Base-by-base conservation (phyloP, 192 early-diverging fungal genomes). In the Backusella parvicylindrica region DNA sequence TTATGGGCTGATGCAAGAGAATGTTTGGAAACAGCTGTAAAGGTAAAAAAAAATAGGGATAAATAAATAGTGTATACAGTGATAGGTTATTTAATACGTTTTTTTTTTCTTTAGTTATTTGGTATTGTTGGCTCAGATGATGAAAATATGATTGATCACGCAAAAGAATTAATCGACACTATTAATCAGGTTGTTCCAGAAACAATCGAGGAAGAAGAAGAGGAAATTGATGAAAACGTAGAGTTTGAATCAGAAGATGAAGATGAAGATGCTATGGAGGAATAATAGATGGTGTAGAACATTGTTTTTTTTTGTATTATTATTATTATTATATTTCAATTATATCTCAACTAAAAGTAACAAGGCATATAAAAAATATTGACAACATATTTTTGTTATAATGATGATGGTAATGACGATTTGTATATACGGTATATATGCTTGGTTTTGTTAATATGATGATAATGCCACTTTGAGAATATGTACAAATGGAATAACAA, bases 1-100 rank as follows among this genome's bases (percentile, higher is more conserved):
- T 77, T 81, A 47, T 84, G 85, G 85, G 89, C 90, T 64, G 92
- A 94, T 78, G 95, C 96, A 30, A 84, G 86, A 60, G 92, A 95
- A 70, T 93, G 92, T 82, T 86, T 95, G 67, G 92, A 95, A 47
- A 74, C 81, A 15, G 84, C 89, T 6, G 74, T 91, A 21, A 88
- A 90, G 81, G 89, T 92, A 76, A 21, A 68, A n/a, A n/a, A n/a
- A n/a, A n/a, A n/a, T n/a, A n/a, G n/a, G n/a, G n/a, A n/a, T n/a
- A n/a, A n/a, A n/a, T n/a, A n/a, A n/a, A n/a, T n/a, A n/a, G n/a
- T n/a, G n/a, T n/a, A n/a, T n/a, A n/a, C n/a, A n/a, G n/a, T n/a
- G n/a, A n/a, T n/a, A n/a, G 2, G 21, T 12, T 73, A 38, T 50
- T 18, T 40, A 35, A 23, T 16, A 38, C 37, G 35, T 53, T 53